A percentile compares a stretch with the other conserved stretches of the same genome.
Evolutionary conservation across 768 basidiomycete genomes (phyloP).

Genomic region (Tricholoma sp.): DNA sequence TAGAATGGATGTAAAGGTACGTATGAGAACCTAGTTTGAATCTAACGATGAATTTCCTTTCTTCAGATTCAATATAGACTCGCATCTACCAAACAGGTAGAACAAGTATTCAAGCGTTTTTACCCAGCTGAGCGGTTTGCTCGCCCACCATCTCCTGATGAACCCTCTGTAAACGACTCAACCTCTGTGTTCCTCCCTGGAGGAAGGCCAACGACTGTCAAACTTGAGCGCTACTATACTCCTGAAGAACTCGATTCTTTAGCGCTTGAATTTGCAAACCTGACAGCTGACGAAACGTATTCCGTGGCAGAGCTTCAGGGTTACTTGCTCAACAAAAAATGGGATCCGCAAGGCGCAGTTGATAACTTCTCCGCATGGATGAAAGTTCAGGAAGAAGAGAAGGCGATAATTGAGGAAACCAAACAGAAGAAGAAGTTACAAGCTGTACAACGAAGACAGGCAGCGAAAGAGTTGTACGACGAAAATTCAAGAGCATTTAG

Average conservation of each 20-base stretch:
- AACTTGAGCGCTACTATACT: neutral
- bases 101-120: slow-evolving; percentile 45
- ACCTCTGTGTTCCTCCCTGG: neutral
- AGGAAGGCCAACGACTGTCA: too few relatives aligned
- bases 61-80: slow-evolving; percentile 38
- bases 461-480: neutral
- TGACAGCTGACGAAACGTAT: slow-evolving; percentile 43
- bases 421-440: neutral
- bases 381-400: neutral
- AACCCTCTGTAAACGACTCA: slow-evolving; percentile 9
- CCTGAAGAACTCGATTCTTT: neutral
- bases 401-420: neutral
- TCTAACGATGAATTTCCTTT: neutral
- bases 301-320: slow-evolving; percentile 61
- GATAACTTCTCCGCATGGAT: neutral
- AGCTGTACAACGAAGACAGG: neutral
- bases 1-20: slow-evolving; percentile 44
- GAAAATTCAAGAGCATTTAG: neutral
- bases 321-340: slow-evolving; percentile 44
- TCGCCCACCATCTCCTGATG: neutral
- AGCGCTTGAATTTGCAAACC: slow-evolving; percentile 28
- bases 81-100: slow-evolving; percentile 40
- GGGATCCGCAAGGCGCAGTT: slow-evolving; percentile 32
- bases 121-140: slow-evolving; percentile 21
- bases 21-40: neutral